These are phyloP conservation scores for Albugo candida DNA, from an alignment of 352 stramenopile genomes.

Conservation along the genomic window DNA sequence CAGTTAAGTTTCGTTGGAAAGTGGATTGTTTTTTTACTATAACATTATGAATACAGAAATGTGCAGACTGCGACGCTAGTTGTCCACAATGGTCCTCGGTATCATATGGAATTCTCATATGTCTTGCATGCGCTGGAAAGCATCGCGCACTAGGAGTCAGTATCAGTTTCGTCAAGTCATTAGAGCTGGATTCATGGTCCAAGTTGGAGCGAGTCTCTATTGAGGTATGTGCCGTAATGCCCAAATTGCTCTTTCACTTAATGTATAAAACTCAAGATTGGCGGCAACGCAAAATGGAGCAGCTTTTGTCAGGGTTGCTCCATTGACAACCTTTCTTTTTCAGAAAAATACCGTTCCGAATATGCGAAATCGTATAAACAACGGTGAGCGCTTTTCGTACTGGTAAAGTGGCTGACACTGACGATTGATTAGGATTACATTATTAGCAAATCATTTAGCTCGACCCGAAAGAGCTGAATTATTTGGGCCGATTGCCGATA, in stretches of 20 bases:
- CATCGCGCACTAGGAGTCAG: conserved; percentile 64
- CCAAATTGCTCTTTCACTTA: neutral
- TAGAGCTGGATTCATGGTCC: conserved; percentile 63
- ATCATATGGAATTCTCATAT: conserved; percentile 68
- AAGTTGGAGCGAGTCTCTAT: conserved; percentile 23
- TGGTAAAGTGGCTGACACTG: neutral
- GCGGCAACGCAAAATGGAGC: conserved; percentile 65
- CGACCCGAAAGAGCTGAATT: conserved; percentile 3
- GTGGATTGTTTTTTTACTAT: too few relatives aligned
- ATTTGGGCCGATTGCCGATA: conserved; percentile 1
- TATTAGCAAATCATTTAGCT: conserved; percentile 1
- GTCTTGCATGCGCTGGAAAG: conserved; percentile 45
- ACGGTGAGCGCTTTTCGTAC: conserved; percentile 10
- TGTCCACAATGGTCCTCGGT: conserved; percentile 70
- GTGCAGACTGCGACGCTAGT: conserved; percentile 57
- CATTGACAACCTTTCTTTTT: conserved; percentile 19
- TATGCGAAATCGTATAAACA: conserved; percentile 43
- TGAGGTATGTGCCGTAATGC: conserved; percentile 11
- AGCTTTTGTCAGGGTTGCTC: conserved; percentile 37
- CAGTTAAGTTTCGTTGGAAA: too few relatives aligned
- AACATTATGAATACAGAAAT: conserved; percentile 19
- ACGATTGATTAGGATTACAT: conserved; percentile 1
- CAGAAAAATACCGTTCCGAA: conserved; percentile 41
- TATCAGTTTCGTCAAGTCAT: conserved; percentile 70
- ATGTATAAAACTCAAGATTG: conserved; percentile 9